Evolutionary conservation across 768 basidiomycete species (phyloP).

Genomic region (Kwoniella dendrophila): DNA sequence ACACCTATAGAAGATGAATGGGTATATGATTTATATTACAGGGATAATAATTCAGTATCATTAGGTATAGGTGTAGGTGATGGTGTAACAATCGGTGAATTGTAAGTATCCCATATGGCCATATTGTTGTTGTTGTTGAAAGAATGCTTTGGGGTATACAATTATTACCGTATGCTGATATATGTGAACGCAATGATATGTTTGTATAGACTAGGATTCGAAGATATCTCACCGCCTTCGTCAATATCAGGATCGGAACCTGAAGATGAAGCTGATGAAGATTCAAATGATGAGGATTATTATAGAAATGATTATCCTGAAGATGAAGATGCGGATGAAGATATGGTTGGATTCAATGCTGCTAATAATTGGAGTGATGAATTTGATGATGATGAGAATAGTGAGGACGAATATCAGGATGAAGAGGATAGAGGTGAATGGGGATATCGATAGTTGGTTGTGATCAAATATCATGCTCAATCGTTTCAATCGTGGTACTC

Average conservation of each 20-base stretch:
- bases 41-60: constrained; percentile 35
- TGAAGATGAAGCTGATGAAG: constrained; percentile 54
- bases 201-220: constrained; percentile 40
- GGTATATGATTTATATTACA: constrained; percentile 55
- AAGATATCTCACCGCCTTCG: constrained; percentile 44
- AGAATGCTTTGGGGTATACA: background rate
- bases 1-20: constrained; percentile 32
- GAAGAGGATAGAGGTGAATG: constrained; percentile 27
- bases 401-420: constrained; percentile 22
- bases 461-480: background rate
- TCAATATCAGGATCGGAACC: constrained; percentile 40
- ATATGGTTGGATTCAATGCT: constrained; percentile 43
- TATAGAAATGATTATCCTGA: constrained; percentile 54
- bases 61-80: constrained; percentile 42
- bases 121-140: background rate
- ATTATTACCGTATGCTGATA: background rate
- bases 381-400: constrained; percentile 25
- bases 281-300: constrained; percentile 50
- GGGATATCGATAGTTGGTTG: constrained; percentile 21
- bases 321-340: constrained; percentile 51
- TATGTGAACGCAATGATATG: background rate
- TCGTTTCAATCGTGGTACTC: too few species aligned
- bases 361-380: constrained; percentile 19
- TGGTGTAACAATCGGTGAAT: constrained; percentile 29
- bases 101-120: constrained; percentile 10